Evolutionary conservation across 2,329 filamentous ascomycete species (phyloP).

Genomic region (Didymella sp.): DNA sequence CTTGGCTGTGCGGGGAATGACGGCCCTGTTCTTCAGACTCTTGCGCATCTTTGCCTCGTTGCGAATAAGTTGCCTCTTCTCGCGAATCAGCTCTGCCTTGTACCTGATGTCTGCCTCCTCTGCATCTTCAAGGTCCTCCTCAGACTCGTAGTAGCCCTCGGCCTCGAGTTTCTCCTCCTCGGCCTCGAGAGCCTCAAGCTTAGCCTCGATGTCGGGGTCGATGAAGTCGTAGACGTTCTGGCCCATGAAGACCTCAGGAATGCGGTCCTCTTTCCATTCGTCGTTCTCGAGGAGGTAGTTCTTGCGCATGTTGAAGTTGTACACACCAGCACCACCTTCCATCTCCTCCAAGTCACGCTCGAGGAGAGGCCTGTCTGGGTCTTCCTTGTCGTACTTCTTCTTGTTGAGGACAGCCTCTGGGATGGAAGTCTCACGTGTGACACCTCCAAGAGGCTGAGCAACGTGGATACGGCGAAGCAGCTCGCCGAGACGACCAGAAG

Average conservation of each 20-base stretch:
- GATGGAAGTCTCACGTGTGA: slow-evolving; percentile 81
- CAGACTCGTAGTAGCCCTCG: slow-evolving; percentile 88
- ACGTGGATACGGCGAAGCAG: slow-evolving; percentile 96
- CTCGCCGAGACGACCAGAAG: slow-evolving; percentile 82
- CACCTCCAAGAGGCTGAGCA: slow-evolving; percentile 86
- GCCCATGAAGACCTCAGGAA: slow-evolving; percentile 92
- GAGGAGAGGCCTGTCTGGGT: slow-evolving; percentile 81
- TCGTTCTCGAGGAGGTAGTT: slow-evolving; percentile 87
- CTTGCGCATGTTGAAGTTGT: slow-evolving; percentile 87
- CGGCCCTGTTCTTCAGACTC: slow-evolving; percentile 93
- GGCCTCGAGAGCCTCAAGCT: slow-evolving; percentile 88
- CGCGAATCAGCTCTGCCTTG: slow-evolving; percentile 94
- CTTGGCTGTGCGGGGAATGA: slow-evolving; percentile 83
- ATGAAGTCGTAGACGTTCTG: slow-evolving; percentile 98
- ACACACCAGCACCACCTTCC: slow-evolving; percentile 94
- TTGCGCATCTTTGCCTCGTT: slow-evolving; percentile 97
- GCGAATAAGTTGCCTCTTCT: slow-evolving; percentile 89
- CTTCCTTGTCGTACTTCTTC: slow-evolving; percentile 89
- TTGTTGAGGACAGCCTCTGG: slow-evolving; percentile 80
- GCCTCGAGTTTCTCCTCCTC: slow-evolving; percentile 93
- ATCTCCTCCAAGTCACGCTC: slow-evolving; percentile 89
- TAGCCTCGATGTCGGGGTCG: slow-evolving; percentile 94
- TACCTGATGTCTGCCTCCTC: slow-evolving; percentile 86
- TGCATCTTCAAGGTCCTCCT: slow-evolving; percentile 78
- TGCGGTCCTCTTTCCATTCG: slow-evolving; percentile 95